A percentile compares a stretch with the other conserved stretches of the same genome.
These are phyloP conservation scores for Noccaea bulbosa DNA, from an alignment of 345 rosid species.

Conservation along the genomic window DNA sequence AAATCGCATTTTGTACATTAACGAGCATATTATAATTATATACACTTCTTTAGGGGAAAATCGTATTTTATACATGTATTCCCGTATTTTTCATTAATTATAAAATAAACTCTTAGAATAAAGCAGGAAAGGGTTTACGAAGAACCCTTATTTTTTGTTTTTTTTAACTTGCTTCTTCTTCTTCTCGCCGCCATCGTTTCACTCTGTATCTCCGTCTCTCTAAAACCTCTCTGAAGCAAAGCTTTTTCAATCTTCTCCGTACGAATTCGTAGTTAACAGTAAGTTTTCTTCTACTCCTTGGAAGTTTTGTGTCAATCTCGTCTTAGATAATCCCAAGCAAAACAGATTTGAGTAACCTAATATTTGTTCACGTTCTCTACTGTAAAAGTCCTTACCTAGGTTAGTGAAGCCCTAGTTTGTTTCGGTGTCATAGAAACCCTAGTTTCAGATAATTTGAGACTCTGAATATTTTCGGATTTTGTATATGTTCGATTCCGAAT, in stretches of 20 bases:
- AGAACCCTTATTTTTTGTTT: neutral
- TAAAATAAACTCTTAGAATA: neutral
- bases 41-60: neutral
- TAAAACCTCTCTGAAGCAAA: constrained; percentile 9
- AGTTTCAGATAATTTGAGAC: constrained; percentile 4
- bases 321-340: neutral
- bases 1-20: no score
- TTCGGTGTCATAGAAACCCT: neutral
- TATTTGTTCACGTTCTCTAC: constrained; percentile 6
- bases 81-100: neutral
- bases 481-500: neutral
- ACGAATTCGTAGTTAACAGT: constrained; percentile 19
- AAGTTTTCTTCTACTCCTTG: constrained; percentile 25
- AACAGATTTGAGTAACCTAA: constrained; percentile 1
- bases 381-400: constrained; percentile 3
- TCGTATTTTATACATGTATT: neutral
- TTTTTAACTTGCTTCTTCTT: constrained; percentile 17
- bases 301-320: neutral
- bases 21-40: neutral
- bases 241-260: constrained; percentile 32
- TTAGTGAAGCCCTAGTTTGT: neutral
- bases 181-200: constrained; percentile 34
- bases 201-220: constrained; percentile 10
- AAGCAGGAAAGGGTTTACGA: constrained; percentile 30
- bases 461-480: neutral